phyloP scores from a whole-genome alignment of 495 filamentous ascomycete genomes.

The Podospora anserina region DNA sequence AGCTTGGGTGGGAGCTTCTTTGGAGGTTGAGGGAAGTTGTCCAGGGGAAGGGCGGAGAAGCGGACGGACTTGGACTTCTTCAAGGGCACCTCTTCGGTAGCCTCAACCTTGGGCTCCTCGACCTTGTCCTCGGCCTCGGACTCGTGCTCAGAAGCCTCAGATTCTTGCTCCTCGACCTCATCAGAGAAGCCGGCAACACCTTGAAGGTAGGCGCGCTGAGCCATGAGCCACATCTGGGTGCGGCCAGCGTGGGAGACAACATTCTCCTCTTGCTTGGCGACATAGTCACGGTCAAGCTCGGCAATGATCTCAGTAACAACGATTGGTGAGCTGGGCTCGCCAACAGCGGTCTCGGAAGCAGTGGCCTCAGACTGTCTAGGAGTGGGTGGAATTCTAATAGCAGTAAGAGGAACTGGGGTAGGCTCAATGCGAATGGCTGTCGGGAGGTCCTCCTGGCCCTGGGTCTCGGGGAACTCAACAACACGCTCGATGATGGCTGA shows the following conservation, averaged over 20 bases:
- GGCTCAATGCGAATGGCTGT: conserved; percentile 53
- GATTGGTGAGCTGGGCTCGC: conserved; percentile 36
- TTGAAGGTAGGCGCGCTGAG: conserved; percentile 72
- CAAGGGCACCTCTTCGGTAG: conserved; percentile 38
- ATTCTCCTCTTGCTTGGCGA: conserved; percentile 59
- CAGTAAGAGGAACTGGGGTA: conserved; percentile 35
- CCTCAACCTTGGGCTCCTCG: conserved; percentile 28
- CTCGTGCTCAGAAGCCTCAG: conserved; percentile 28
- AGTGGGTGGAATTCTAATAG: conserved; percentile 24
- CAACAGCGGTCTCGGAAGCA: conserved; percentile 35
- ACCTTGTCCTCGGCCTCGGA: conserved; percentile 25
- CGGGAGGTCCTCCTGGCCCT: conserved; percentile 56
- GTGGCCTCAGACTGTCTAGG: conserved; percentile 18
- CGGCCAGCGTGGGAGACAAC: conserved; percentile 69
- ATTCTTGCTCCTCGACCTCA: conserved; percentile 32
- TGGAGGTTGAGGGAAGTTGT: conserved; percentile 35
- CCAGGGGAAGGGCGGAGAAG: conserved; percentile 59
- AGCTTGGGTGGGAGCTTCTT: conserved; percentile 46
- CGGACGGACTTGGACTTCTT: conserved; percentile 77
- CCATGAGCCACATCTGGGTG: conserved; percentile 76
- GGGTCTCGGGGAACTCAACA: conserved; percentile 54
- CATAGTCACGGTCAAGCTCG: conserved; percentile 70
- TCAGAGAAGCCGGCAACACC: conserved; percentile 59
- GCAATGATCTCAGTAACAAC: conserved; percentile 54
- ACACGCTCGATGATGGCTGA: conserved; percentile 63